phyloP scores from a whole-genome alignment of 2,329 filamentous ascomycete genomes.

The Verticillium nubilum region DNA sequence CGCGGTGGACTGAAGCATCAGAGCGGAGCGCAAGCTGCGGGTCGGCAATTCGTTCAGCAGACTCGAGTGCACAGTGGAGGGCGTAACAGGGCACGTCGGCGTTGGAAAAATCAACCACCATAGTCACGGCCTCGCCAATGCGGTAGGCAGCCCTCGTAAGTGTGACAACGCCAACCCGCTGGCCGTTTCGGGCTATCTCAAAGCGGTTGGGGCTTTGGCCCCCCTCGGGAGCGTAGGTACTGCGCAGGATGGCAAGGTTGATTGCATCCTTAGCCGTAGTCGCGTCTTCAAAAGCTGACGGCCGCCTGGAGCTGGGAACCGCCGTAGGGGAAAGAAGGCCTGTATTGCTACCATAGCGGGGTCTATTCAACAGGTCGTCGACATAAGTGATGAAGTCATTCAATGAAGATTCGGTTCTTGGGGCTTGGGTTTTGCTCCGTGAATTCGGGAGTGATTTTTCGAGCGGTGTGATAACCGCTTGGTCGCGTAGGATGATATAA shows the following conservation, averaged over 20 bases:
- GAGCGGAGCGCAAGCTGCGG: slow-evolving; percentile 76
- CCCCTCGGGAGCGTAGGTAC: slow-evolving; percentile 62
- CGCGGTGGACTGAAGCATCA: slow-evolving; percentile 77
- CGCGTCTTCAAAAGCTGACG: slow-evolving; percentile 49
- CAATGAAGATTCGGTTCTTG: slow-evolving; percentile 20
- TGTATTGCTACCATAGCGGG: slow-evolving; percentile 45
- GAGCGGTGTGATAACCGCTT: slow-evolving; percentile 60
- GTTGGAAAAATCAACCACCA: slow-evolving; percentile 76
- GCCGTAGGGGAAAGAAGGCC: slow-evolving; percentile 71
- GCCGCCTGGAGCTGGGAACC: slow-evolving; percentile 46
- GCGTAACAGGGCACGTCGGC: slow-evolving; percentile 80
- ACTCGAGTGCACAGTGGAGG: slow-evolving; percentile 78
- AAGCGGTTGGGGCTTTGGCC: slow-evolving; percentile 86
- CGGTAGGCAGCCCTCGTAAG: slow-evolving; percentile 84
- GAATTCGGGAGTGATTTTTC: slow-evolving; percentile 24
- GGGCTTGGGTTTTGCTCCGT: slow-evolving; percentile 8
- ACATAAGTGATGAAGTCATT: slow-evolving; percentile 73
- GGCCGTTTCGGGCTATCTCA: slow-evolving; percentile 89
- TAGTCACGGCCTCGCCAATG: slow-evolving; percentile 79
- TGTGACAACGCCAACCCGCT: slow-evolving; percentile 84
- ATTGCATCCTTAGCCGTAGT: slow-evolving; percentile 77
- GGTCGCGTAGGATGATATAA: slow-evolving; percentile 82
- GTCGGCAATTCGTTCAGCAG: slow-evolving; percentile 71
- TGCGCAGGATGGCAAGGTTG: slow-evolving; percentile 82
- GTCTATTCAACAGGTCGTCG: slow-evolving; percentile 63